Base-by-base conservation (phyloP, 2,329 filamentous ascomycete genomes). In the Colletotrichum scovillei region DNA sequence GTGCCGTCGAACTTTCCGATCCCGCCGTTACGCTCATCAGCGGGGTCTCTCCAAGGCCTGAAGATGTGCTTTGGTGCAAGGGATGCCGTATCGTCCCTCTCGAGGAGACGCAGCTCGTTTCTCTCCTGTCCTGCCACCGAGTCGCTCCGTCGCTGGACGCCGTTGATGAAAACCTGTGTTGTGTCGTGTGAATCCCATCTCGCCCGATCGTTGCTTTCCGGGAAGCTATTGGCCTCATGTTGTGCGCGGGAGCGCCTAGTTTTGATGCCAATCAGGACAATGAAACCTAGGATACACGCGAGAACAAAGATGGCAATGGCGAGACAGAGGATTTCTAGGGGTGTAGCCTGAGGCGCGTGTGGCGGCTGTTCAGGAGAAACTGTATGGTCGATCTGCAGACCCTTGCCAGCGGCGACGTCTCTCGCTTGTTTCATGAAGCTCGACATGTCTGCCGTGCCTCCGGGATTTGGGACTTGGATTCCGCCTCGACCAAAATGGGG, bases 321-420 rank as follows among this genome's bases (percentile, higher is more conserved):
- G 30, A 84, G 74, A 30, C 83, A 74, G 49, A 80, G 63, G 57
- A 84, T 82, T 74, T 84, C 81, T 46, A 81, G 69, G 56, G 78
- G 77, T 67, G 75, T 79, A 42, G 78, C 74, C n/a, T 81, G 78
- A 55, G 14, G 19, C 7, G 32, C 14, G 4, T 38, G 6, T 42
- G 49, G 53, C 19, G 35, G 19, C 6, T 24, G 32, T 16, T 16
- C 32, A 24, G 16, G n/a, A 16, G 32, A 42, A 12, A 5, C 32
- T 57, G 5, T 69, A 4, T 65, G 19, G 35, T 52, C 22, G 24
- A 5, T 16, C 11, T 24, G 26, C 11, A 19, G 55, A 28, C 14
- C 26, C 5, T 26, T 12, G 19, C 53, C 35, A 8, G 26, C 55
- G 4, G 14, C 35, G 9, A 35, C 2, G 12, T 49, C 12, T 46